Evolutionary conservation across 2,329 filamentous ascomycete genomes (phyloP).

Genomic region (Huntiella bhutanensis): DNA sequence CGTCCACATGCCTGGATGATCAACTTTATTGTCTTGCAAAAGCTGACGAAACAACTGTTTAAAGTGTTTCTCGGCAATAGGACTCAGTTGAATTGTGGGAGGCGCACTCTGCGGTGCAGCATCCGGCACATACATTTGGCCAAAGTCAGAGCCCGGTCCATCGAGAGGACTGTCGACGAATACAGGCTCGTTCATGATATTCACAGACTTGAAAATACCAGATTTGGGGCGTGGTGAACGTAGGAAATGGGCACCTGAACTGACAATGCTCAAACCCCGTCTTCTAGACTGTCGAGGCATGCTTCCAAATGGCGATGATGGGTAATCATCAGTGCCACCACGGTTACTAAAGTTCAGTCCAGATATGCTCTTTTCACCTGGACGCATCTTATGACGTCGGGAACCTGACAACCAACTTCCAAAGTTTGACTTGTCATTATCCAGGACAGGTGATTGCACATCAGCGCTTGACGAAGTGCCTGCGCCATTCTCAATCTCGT

Average conservation of each 20-base stretch:
- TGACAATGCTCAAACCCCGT: conserved; percentile 70
- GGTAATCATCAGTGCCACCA: conserved; percentile 46
- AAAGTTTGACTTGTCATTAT: conserved; percentile 51
- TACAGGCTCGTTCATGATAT: conserved; percentile 29
- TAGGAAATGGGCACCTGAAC: conserved; percentile 45
- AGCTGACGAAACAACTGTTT: conserved; percentile 69
- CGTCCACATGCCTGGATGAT: conserved; percentile 64
- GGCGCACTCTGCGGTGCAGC: conserved; percentile 36
- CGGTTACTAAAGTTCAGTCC: conserved; percentile 51
- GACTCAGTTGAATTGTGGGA: conserved; percentile 67
- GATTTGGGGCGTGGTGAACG: conserved; percentile 53
- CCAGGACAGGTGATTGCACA: conserved; percentile 35
- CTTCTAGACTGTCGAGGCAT: conserved; percentile 26
- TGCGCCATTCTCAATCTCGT: conserved; percentile 79
- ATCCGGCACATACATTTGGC: conserved; percentile 5
- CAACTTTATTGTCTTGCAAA: conserved; percentile 55
- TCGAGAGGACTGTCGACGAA: conserved; percentile 8
- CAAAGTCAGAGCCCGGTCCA: conserved; percentile 4
- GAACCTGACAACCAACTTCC: conserved; percentile 52
- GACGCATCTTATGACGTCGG: conserved; percentile 54
- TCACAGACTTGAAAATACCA: conserved; percentile 36
- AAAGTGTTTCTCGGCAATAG: conserved; percentile 74
- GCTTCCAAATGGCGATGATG: conserved; percentile 15
- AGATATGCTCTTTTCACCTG: conserved; percentile 56
- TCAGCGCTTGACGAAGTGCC: conserved; percentile 31